A percentile compares a stretch with the other conserved stretches of the same genome.
phyloP scores from a whole-genome alignment of 2,329 filamentous ascomycete genomes.

The Magnaporthales sp. region DNA sequence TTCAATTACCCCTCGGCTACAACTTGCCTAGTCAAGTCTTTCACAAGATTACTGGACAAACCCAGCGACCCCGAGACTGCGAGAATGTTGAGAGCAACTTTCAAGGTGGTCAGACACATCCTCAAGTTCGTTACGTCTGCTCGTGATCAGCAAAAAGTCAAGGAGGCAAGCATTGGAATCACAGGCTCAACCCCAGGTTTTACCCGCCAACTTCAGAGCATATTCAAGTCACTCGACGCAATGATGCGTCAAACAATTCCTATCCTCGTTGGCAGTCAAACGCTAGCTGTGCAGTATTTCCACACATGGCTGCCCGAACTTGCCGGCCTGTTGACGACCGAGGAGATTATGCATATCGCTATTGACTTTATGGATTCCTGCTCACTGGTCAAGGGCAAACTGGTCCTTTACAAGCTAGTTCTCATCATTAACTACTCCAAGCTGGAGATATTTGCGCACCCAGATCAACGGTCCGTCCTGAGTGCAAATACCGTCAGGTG shows the following conservation, averaged over 20 bases:
- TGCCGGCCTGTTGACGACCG: slow-evolving; percentile 61
- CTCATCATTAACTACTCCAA: slow-evolving; percentile 87
- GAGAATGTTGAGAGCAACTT: slow-evolving; percentile 76
- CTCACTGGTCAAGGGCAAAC: slow-evolving; percentile 76
- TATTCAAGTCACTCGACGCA: slow-evolving; percentile 82
- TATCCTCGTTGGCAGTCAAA: slow-evolving; percentile 87
- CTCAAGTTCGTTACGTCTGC: slow-evolving; percentile 93
- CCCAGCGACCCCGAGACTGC: slow-evolving; percentile 77
- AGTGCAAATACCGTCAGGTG: slow-evolving; percentile 78
- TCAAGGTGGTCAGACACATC: slow-evolving; percentile 90
- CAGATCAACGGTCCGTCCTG: slow-evolving; percentile 65
- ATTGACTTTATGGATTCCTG: slow-evolving; percentile 94
- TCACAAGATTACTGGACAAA: slow-evolving; percentile 72
- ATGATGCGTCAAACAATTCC: slow-evolving; percentile 85
- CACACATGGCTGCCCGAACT: slow-evolving; percentile 97
- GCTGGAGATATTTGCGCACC: slow-evolving; percentile 70
- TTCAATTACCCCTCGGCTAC: slow-evolving; percentile 94
- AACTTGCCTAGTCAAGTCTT: slow-evolving; percentile 78
- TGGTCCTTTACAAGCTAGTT: slow-evolving; percentile 85
- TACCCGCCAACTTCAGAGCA: slow-evolving; percentile 70
- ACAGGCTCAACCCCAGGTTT: slow-evolving; percentile 63
- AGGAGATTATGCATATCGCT: slow-evolving; percentile 84
- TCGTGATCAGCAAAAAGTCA: slow-evolving; percentile 75
- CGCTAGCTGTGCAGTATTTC: slow-evolving; percentile 89
- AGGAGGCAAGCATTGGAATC: slow-evolving; percentile 80